Percentiles rank a stretch among this genome's conserved stretches.
phyloP scores from a whole-genome alignment of 345 rosid genomes.

The Rhodamnia argentea region DNA sequence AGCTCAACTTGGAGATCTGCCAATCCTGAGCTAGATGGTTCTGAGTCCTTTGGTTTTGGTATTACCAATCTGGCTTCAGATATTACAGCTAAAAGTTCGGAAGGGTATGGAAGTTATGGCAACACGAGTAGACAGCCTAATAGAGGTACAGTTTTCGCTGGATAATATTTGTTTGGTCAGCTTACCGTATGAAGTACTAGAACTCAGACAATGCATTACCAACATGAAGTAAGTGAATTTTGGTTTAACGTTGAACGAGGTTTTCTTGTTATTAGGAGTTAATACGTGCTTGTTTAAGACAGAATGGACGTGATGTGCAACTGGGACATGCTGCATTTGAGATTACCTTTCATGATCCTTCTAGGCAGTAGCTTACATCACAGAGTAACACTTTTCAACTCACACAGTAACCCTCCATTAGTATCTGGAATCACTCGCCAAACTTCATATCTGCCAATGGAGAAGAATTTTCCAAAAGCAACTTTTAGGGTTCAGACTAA shows the following conservation, averaged over 20 bases:
- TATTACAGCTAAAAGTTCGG: slow-evolving; percentile 46
- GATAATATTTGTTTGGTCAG: neutral
- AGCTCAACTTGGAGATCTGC: slow-evolving; percentile 73
- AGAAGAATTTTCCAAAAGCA: neutral
- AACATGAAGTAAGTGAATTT: neutral
- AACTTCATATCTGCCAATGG: neutral
- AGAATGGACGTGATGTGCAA: neutral
- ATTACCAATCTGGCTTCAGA: slow-evolving; percentile 58
- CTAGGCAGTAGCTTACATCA: neutral
- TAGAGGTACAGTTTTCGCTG: slow-evolving; percentile 51
- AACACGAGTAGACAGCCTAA: slow-evolving; percentile 63
- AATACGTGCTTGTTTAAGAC: neutral
- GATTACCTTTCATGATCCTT: neutral
- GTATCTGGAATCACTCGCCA: neutral
- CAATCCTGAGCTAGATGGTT: slow-evolving; percentile 49
- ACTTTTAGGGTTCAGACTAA: neutral
- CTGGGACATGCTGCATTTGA: neutral
- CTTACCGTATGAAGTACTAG: neutral
- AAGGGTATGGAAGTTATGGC: slow-evolving; percentile 69
- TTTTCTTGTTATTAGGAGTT: neutral
- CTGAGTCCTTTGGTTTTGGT: slow-evolving; percentile 58
- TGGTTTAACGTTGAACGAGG: neutral
- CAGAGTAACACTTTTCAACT: neutral
- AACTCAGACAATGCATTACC: neutral
- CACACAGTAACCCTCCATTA: neutral